These are phyloP conservation scores for Ilex aquifolium DNA, from an alignment of 257 asterid species.

Conservation along the genomic window DNA sequence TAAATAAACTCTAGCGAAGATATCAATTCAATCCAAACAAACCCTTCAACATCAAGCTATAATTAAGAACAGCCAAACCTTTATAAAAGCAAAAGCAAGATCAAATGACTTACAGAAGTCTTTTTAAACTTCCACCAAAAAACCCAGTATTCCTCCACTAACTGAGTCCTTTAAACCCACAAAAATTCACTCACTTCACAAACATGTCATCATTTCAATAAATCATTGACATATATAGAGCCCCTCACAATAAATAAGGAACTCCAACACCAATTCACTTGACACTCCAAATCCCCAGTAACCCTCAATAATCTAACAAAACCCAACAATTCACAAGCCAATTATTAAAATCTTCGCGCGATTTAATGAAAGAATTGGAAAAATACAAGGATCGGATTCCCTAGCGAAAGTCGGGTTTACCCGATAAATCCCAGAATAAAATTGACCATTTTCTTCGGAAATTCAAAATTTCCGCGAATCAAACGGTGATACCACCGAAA, in stretches of 20 bases:
- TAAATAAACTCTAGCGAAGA: constrained; percentile 1
- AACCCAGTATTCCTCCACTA: constrained; percentile 3
- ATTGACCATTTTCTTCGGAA: too few species aligned
- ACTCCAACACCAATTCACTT: too few species aligned
- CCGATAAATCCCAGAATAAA: not conserved
- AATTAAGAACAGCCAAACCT: constrained; percentile 6
- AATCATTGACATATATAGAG: too few species aligned
- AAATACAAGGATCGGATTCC: not conserved
- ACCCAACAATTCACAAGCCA: too few species aligned
- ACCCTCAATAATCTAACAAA: too few species aligned
- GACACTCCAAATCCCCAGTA: too few species aligned
- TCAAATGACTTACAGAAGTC: constrained; percentile 10
- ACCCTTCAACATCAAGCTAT: constrained; percentile 13
- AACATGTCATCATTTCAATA: too few species aligned
- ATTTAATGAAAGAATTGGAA: not conserved
- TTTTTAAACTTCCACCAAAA: constrained; percentile 14
- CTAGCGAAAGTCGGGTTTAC: too few species aligned
- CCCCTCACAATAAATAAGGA: too few species aligned
- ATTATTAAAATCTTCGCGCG: too few species aligned
- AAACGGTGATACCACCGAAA: constrained; percentile 18
- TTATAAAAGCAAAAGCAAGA: constrained; percentile 11
- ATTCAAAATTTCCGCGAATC: not conserved
- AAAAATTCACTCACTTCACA: constrained; percentile 6
- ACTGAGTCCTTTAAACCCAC: constrained; percentile 2
- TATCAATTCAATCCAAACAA: constrained; percentile 22